A percentile compares a stretch with the other conserved stretches of the same genome.
Evolutionary conservation across 148 eudicot genomes (phyloP).

Genomic region (Diospyros lotus): DNA sequence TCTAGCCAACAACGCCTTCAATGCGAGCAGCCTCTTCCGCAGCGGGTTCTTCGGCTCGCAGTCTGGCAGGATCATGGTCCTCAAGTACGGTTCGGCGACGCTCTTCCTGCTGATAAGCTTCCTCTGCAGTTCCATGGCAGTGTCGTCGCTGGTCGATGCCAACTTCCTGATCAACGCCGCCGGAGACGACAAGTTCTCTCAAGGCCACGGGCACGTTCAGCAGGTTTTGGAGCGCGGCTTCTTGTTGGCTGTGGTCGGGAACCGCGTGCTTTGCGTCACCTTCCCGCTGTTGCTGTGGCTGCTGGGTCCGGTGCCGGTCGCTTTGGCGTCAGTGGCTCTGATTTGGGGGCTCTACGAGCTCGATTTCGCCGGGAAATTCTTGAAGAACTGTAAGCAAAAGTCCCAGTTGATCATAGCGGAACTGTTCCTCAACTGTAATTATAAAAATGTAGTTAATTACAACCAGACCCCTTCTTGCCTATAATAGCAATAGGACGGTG

Average conservation of each 20-base stretch:
- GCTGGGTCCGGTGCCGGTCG: conserved; percentile 58
- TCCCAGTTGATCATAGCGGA: no score
- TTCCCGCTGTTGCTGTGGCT: conserved; percentile 66
- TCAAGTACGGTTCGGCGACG: conserved; percentile 58
- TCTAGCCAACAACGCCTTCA: conserved; percentile 57
- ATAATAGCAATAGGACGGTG: no score
- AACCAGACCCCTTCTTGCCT: no score
- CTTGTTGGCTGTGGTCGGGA: conserved; percentile 51
- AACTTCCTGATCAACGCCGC: conserved; percentile 66
- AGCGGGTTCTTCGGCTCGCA: conserved; percentile 48
- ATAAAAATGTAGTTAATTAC: no score
- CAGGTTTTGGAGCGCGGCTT: conserved; percentile 60
- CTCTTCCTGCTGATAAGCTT: conserved; percentile 60
- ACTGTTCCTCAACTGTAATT: no score
- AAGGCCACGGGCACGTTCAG: conserved; percentile 27
- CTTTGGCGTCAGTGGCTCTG: conserved; percentile 44
- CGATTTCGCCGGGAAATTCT: conserved; percentile 38
- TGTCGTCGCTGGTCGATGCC: not conserved
- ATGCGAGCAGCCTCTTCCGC: conserved; percentile 34
- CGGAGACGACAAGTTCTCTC: conserved; percentile 30
- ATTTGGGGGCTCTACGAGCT: conserved; percentile 54
- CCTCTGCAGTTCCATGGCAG: conserved; percentile 67
- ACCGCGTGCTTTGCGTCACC: conserved; percentile 54
- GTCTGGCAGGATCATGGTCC: conserved; percentile 37
- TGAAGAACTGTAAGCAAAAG: no score